Base-by-base conservation (phyloP, 495 filamentous ascomycete genomes). In the Podospora anserina region DNA sequence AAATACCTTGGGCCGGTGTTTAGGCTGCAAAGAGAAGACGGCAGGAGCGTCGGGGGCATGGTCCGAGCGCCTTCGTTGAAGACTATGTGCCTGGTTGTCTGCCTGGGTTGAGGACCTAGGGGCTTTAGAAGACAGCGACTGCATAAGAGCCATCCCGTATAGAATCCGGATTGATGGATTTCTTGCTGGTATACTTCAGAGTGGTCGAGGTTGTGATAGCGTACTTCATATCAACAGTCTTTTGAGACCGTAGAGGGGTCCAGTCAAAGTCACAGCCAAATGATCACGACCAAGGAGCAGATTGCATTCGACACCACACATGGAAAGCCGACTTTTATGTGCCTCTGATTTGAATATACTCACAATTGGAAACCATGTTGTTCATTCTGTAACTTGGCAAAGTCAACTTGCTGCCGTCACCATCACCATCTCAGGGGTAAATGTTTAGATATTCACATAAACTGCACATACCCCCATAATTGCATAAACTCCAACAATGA, bases 401-500 rank as follows among this genome's bases (percentile, higher is more conserved):
- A 49, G 5, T 13, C 13, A 13, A 49, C 6, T 11, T 19, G 13
- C 18, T 58, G 55, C n/a, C n/a, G n/a, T 58, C 55, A 5, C n/a
- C 55, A 20, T 20, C 18, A 26, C 16, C 7, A 58, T 58, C 55
- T 58, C 55, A 58, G 55, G 55, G 55, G 55, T 58, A 26, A 26
- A 58, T 58, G 55, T 58, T 58, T 58, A 58, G n/a, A 58, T 58
- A 58, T 58, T 19, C 55, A 58, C n/a, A 15, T 19, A 58, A 26
- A 2, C n/a, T 0, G 11, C 4, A 58, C 6, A 9, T 9, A 7
- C 55, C n/a, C 55, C n/a, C 11, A 7, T 58, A 20, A 26, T 58
- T 3, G 55, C 55, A 58, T 58, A 58, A 18, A 58, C 55, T 19
- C 39, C 39, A 6, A 49, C 39, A 49, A 49, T 49, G 39, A 49